Evolutionary conservation across 805 yeast genomes (phyloP), one percentile per base, ranked within the genome.

Genomic region (Zygosaccharomyces gambellarensis): DNA sequence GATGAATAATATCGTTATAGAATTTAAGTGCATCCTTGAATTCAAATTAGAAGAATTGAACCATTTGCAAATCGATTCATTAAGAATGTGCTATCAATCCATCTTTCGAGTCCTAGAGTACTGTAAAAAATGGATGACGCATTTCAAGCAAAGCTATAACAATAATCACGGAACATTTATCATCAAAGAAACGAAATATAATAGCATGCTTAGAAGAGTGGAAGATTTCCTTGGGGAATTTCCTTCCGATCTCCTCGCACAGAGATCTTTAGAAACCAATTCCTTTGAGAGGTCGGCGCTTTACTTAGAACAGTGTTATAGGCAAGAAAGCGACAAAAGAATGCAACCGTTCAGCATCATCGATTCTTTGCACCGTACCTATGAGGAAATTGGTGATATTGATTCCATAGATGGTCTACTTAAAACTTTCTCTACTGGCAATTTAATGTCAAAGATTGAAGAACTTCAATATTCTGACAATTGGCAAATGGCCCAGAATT

Each of bases 321-420:
- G 90, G 32, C 61, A 64, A 14, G 44, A 68, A 56, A 58, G 63
- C 1, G 17, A 27, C 11, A 39, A 38, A 21, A 28, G 40, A 5
- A 53, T 56, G 19, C 66, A 55, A 45, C 36, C 45, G 2, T 28
- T 29, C 6, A 38, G 46, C 19, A 75, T 74, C 21, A 63, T 71
- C 1, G 74, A 82, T 12, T 56, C 58, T 4, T 67, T 94, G n/a
- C 89, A 88, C 58, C 76, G 77, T 25, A 86, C 90, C 72, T 94
- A 94, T 64, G 84, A 96, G 6, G 85, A 81, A 49, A 80, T 94
- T 43, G 92, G 89, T 58, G 99, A 95, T 61, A 76, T 83, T 32
- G 99, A 94, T 70, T 83, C 96, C 0, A 73, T 94, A 29, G 90
- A 87, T 62, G 99, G 99, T 21, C 81, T 88, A 4, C 70, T 90